phyloP scores from a whole-genome alignment of 257 asterid genomes.

The Catharanthus roseus region DNA sequence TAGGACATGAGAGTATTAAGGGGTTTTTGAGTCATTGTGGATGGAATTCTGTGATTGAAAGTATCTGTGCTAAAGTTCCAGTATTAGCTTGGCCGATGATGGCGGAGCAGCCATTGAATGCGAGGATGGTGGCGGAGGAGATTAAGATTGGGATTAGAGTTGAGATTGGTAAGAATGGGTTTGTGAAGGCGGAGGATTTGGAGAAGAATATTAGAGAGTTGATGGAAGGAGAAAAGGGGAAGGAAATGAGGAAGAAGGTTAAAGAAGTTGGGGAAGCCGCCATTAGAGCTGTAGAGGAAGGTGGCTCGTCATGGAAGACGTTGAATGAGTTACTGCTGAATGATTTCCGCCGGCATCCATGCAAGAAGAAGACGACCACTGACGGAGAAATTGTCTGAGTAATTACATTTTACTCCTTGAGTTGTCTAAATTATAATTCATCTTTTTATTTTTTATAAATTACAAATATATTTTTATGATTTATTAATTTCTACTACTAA shows the following conservation, averaged over 20 bases:
- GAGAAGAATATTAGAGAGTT: conserved; percentile 34
- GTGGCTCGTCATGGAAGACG: conserved; percentile 61
- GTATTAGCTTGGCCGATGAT: conserved; percentile 79
- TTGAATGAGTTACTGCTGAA: conserved; percentile 31
- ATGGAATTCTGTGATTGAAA: conserved; percentile 66
- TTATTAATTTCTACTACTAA: too few relatives aligned
- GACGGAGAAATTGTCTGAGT: too few relatives aligned
- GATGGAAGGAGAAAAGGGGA: conserved; percentile 56
- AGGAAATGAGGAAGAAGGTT: conserved; percentile 31
- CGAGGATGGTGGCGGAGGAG: conserved; percentile 60
- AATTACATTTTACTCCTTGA: too few relatives aligned
- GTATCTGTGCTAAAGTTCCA: conserved; percentile 64
- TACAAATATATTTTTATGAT: too few relatives aligned
- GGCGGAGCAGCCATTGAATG: conserved; percentile 71
- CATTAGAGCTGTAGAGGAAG: conserved; percentile 36
- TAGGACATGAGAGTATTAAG: conserved; percentile 37
- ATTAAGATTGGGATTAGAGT: conserved; percentile 44
- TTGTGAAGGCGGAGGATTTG: conserved; percentile 47
- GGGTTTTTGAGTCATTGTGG: conserved; percentile 79
- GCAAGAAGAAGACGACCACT: background rate
- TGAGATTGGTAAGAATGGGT: conserved; percentile 36
- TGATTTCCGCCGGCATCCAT: conserved; percentile 18
- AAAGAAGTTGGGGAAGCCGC: conserved; percentile 40
- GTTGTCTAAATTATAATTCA: too few relatives aligned
- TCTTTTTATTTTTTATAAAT: too few relatives aligned